phyloP scores from a whole-genome alignment of 2,329 filamentous ascomycete genomes.

The Rhynchosporium secalis region DNA sequence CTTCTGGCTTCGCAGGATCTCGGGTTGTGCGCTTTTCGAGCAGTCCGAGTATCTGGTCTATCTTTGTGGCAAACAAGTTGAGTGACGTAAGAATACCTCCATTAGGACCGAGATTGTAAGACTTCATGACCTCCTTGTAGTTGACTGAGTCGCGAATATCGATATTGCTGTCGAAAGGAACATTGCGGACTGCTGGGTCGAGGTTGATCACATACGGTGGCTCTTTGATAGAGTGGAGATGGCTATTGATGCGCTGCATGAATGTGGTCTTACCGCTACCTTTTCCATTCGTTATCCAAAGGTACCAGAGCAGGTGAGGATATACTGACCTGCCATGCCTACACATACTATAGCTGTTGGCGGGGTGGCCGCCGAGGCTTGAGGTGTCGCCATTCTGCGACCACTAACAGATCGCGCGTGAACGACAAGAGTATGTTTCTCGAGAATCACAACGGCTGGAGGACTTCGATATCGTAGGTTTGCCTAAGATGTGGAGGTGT shows the following conservation, averaged over 20 bases:
- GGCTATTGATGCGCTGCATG: constrained; percentile 95
- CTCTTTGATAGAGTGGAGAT: constrained; percentile 78
- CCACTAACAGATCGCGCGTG: not conserved
- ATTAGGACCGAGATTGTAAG: constrained; percentile 96
- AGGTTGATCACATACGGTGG: constrained; percentile 96
- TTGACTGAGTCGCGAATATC: constrained; percentile 98
- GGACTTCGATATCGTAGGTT: not conserved
- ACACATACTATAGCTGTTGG: constrained; percentile 88
- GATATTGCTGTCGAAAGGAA: constrained; percentile 96
- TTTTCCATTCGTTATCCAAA: constrained; percentile 38
- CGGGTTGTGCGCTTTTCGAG: constrained; percentile 83
- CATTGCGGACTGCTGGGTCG: constrained; percentile 88
- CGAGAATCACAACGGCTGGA: not conserved
- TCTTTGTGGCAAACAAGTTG: constrained; percentile 96
- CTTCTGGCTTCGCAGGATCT: constrained; percentile 58
- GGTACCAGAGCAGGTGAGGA: not conserved
- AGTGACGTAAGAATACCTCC: constrained; percentile 93
- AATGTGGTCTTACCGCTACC: constrained; percentile 99
- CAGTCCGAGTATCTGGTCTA: constrained; percentile 88
- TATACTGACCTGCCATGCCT: constrained; percentile 79
- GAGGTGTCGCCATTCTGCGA: constrained; percentile 44
- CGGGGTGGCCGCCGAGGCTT: constrained; percentile 39
- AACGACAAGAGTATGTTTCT: not conserved
- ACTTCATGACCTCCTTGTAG: constrained; percentile 99
- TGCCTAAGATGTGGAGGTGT: not conserved